Evolutionary conservation across 73 alveolate genomes (phyloP).

Genomic region (Paramecium sexaurelia): DNA sequence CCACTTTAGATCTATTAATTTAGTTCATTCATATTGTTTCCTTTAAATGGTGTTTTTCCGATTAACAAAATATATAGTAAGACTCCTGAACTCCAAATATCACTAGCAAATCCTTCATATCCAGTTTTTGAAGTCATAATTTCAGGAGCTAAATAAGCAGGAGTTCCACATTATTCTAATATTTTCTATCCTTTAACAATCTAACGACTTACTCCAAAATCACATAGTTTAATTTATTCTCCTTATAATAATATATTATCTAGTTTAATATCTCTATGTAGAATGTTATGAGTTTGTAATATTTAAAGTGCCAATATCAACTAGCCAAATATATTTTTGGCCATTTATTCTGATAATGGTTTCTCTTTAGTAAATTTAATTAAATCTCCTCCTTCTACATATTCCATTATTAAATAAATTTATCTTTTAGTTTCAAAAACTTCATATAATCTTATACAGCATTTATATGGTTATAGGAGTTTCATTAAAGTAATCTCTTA

Average conservation of each 20-base stretch:
- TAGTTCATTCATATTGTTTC: slow-evolving; percentile 88
- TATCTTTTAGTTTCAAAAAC: slow-evolving; percentile 93
- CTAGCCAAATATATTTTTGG: slow-evolving; percentile 89
- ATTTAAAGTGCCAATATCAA: slow-evolving; percentile 82
- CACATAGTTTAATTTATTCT: slow-evolving; percentile 92
- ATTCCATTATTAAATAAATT: slow-evolving; percentile 91
- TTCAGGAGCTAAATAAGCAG: slow-evolving; percentile 99
- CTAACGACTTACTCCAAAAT: slow-evolving; percentile 94
- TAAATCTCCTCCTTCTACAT: slow-evolving; percentile 94
- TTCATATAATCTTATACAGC: slow-evolving; percentile 84
- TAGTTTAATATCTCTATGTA: slow-evolving; percentile 97
- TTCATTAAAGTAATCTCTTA: slow-evolving; percentile 74
- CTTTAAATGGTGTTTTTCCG: slow-evolving; percentile 97
- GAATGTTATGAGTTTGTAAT: slow-evolving; percentile 84
- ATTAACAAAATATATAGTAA: slow-evolving; percentile 89
- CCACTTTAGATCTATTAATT: slow-evolving; percentile 71
- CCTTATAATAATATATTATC: slow-evolving; percentile 95
- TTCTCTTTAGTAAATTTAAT: slow-evolving; percentile 90
- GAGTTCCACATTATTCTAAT: slow-evolving; percentile 98
- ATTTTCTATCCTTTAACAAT: slow-evolving; percentile 84
- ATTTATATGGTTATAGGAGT: slow-evolving; percentile 62
- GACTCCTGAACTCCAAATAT: slow-evolving; percentile 97
- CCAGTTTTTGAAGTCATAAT: slow-evolving; percentile 91
- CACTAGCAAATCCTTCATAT: slow-evolving; percentile 94
- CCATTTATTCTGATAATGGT: slow-evolving; percentile 86